Conservation (phyloP, 2,329 filamentous ascomycete species). For the Cordyceps sp. region DNA sequence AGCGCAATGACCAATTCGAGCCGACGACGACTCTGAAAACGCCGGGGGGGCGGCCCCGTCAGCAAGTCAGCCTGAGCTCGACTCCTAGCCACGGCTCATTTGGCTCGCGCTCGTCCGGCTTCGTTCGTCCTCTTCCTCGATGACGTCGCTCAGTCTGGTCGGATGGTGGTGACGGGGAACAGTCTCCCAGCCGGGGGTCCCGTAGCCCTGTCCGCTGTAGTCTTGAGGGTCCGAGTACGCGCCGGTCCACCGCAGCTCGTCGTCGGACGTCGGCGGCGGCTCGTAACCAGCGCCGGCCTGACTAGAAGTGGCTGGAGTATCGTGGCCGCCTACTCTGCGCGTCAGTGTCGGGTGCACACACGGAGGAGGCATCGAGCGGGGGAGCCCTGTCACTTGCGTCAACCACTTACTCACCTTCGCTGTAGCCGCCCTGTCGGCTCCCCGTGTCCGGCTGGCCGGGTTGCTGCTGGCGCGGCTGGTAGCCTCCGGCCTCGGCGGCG, state of each 20-base stretch:
- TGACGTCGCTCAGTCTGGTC: constrained; percentile 73
- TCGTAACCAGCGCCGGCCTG: constrained; percentile 19
- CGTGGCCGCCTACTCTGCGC: constrained; percentile 42
- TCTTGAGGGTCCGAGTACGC: constrained; percentile 31
- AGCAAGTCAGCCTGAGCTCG: constrained; percentile 1
- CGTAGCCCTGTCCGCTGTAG: constrained; percentile 51
- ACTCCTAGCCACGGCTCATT: constrained; percentile 27
- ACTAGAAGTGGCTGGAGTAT: constrained; percentile 29
- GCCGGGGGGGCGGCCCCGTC: no score
- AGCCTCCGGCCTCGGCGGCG: constrained; percentile 8
- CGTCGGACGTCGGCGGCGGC: constrained; percentile 12
- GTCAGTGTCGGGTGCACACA: no score
- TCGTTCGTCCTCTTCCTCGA: constrained; percentile 71
- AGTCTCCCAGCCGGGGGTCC: constrained; percentile 56
- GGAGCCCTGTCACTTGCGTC: constrained; percentile 46
- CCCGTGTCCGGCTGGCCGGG: constrained; percentile 7
- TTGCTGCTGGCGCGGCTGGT: constrained; percentile 3
- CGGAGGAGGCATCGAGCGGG: constrained; percentile 1
- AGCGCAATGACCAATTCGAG: no score
- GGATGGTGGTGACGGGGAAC: constrained; percentile 72
- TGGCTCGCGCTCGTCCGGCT: constrained; percentile 59
- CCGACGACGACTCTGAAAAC: no score
- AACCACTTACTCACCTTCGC: constrained; percentile 56
- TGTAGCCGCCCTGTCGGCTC: constrained; percentile 44
- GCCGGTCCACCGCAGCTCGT: constrained; percentile 22